Percentiles rank a stretch among this genome's conserved stretches.
phyloP scores from a whole-genome alignment of 2,329 filamentous ascomycete species.

The Cercospora sojina region DNA sequence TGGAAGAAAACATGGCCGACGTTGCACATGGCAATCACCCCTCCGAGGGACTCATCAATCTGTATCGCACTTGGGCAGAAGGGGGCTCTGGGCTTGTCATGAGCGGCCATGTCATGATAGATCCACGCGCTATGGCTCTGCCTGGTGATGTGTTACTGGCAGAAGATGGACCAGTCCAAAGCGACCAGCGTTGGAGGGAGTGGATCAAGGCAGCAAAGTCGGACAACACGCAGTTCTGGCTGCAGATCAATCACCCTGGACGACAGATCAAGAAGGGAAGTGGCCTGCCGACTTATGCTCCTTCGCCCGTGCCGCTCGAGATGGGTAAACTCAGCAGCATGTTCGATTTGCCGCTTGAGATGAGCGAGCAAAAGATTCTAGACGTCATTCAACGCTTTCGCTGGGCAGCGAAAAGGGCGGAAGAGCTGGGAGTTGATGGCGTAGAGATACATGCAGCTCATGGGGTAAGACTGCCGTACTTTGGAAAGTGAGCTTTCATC shows the following conservation, averaged over 20 bases:
- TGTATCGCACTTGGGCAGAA: conserved; percentile 19
- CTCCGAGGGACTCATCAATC: conserved; percentile 11
- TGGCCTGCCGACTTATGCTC: conserved; percentile 16
- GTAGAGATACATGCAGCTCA: conserved; percentile 35
- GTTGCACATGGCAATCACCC: conserved; percentile 11
- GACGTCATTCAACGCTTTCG: conserved; percentile 19
- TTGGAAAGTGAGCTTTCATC: background rate
- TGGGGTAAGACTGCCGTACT: conserved; percentile 21
- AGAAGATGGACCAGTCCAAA: conserved; percentile 1
- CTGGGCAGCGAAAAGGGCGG: conserved; percentile 36
- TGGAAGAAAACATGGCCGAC: conserved; percentile 23
- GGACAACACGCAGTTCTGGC: conserved; percentile 15
- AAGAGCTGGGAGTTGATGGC: conserved; percentile 29
- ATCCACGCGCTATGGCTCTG: conserved; percentile 14
- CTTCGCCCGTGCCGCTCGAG: conserved; percentile 13
- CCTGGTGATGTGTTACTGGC: conserved; percentile 17
- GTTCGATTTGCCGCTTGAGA: conserved; percentile 16
- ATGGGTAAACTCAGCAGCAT: conserved; percentile 16
- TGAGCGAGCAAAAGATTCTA: conserved; percentile 18
- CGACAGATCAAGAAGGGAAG: conserved; percentile 18
- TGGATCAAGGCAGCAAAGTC: conserved; percentile 8
- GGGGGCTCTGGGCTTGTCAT: conserved; percentile 20
- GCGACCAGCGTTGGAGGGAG: conserved; percentile 3
- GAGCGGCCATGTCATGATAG: conserved; percentile 23
- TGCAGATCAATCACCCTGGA: conserved; percentile 26